A percentile compares a stretch with the other conserved stretches of the same genome.
Evolutionary conservation across 805 yeast species (phyloP).

Genomic region (Maudiozyma barnettii): DNA sequence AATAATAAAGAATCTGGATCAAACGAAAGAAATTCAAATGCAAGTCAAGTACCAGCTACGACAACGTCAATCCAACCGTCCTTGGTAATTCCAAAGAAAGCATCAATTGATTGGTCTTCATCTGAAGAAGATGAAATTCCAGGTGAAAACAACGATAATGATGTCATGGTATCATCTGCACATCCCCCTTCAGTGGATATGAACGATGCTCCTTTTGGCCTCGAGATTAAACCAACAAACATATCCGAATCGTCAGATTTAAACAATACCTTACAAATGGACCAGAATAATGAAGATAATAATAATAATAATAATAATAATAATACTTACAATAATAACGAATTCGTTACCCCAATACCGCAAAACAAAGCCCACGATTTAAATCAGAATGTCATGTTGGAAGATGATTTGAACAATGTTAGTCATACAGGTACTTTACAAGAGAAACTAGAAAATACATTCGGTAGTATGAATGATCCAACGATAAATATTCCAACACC

Average conservation of each 20-base stretch:
- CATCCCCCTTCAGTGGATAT: no score
- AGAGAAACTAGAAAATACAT: background rate
- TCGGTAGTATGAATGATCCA: background rate
- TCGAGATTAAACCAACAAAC: no score
- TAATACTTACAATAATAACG: background rate
- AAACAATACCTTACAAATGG: no score
- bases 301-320: no score
- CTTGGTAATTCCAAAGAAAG: constrained; percentile 72
- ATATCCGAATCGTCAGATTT: no score
- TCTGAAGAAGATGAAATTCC: constrained; percentile 30
- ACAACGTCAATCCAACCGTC: constrained; percentile 46
- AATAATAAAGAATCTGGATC: background rate
- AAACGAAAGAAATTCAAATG: background rate
- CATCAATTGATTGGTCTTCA: constrained; percentile 79
- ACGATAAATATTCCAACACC: background rate
- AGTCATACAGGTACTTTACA: background rate
- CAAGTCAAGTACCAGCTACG: constrained; percentile 6
- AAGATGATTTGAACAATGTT: background rate
- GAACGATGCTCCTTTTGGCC: no score
- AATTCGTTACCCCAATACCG: background rate
- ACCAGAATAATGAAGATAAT: no score
- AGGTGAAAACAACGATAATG: background rate
- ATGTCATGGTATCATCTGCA: no score
- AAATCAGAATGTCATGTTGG: background rate
- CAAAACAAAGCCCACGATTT: background rate